These are phyloP conservation scores for Verticillium tricorpus DNA, from an alignment of 2,329 filamentous ascomycete genomes.

Conservation along the genomic window DNA sequence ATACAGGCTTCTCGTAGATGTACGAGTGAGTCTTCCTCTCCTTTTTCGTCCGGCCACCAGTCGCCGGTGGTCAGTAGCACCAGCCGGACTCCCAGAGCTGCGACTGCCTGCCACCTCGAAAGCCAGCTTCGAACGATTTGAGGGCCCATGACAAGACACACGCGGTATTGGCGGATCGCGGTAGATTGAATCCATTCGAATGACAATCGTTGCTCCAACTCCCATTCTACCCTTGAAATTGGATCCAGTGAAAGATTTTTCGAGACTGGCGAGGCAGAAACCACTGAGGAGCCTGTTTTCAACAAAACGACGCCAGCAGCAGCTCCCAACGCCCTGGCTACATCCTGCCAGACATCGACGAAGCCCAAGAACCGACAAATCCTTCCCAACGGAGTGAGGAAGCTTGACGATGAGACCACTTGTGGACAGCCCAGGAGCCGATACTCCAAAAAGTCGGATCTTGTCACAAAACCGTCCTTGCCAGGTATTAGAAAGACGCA, in stretches of 20 bases:
- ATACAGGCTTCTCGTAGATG: conserved; percentile 27
- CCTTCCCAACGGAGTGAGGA: neutral
- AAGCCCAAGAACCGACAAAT: neutral
- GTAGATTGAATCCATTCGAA: neutral
- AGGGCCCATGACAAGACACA: neutral
- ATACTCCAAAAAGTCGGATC: neutral
- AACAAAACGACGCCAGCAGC: neutral
- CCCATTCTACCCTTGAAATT: neutral
- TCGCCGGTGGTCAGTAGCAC: conserved; percentile 29
- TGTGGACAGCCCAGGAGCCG: neutral
- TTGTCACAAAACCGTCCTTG: neutral
- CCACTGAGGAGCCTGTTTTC: neutral
- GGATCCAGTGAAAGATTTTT: neutral
- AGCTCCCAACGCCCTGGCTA: neutral
- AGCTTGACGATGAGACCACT: neutral
- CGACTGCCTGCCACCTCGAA: conserved; percentile 11
- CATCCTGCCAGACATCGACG: neutral
- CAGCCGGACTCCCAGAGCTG: conserved; percentile 28
- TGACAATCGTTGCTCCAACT: neutral
- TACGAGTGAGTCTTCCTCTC: conserved; percentile 7
- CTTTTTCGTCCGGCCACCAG: conserved; percentile 26
- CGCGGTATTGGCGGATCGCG: neutral
- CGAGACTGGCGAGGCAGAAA: too few species aligned
- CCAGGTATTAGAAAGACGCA: neutral
- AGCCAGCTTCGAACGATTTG: neutral